Evolutionary conservation across 116 monocot genomes (phyloP).

Genomic region (Iris pallida): DNA sequence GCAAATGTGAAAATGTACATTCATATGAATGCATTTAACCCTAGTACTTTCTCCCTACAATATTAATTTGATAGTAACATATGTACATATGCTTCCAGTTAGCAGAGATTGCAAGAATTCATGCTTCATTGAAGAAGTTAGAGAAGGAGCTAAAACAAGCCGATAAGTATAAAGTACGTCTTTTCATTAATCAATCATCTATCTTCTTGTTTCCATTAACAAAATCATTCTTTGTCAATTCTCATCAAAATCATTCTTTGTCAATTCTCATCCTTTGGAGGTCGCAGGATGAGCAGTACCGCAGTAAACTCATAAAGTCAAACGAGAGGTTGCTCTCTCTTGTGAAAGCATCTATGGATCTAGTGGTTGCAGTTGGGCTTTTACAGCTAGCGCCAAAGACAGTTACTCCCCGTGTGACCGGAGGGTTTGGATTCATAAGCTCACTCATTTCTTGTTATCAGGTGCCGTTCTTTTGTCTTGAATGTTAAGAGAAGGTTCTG

Average conservation of each 20-base stretch:
- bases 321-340: constrained; percentile 73
- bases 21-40: neutral
- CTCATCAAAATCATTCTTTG: neutral
- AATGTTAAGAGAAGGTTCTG: neutral
- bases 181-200: neutral
- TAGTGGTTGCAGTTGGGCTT: constrained; percentile 91
- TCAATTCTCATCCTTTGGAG: neutral
- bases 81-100: constrained; percentile 28
- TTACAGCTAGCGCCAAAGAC: constrained; percentile 83
- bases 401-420: constrained; percentile 79
- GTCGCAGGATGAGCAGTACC: constrained; percentile 70
- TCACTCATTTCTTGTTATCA: constrained; percentile 95
- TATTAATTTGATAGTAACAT: neutral
- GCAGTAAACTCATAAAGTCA: constrained; percentile 43
- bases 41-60: too few species aligned
- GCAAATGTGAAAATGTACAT: neutral
- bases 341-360: constrained; percentile 73
- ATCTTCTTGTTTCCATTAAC: neutral
- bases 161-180: constrained; percentile 50
- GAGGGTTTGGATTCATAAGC: constrained; percentile 65
- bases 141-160: constrained; percentile 65
- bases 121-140: constrained; percentile 60
- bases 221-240: neutral
- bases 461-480: constrained; percentile 28
- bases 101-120: constrained; percentile 70